Evolutionary conservation across 257 asterid genomes (phyloP), one percentile per base, ranked within the genome.

Genomic region (Ilex asprella): DNA sequence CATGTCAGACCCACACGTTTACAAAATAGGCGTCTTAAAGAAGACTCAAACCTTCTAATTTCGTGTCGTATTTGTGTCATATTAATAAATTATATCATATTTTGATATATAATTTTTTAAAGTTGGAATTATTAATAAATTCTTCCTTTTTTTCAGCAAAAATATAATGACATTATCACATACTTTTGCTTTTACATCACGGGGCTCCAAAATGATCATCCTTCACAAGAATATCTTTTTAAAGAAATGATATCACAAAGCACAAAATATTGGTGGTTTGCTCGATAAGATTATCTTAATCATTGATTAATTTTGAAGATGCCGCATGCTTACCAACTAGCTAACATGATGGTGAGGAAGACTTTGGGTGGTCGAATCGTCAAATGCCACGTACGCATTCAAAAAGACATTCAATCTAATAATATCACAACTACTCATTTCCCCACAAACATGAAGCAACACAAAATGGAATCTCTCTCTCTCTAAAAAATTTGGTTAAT

Each of bases 181-280:
- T 54, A 50, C 69, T 30, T 60, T 63, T 56, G 53, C 60, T 74
- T 77, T 65, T 79, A 47, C 50, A 58, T 73, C 86, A 76, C 87
- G 72, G 69, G 82, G 76, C 85, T 78, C 82, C 78, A 78, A 72
- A 75, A 64, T 73, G 54, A 71, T 73, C 60, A 63, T 74, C 71
- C 72, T 51, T 64, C 55, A 58, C 68, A 68, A 64, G 67, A 72
- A 65, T n/a, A 59, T 54, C 21, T 59, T 27, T 12, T 50, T 15
- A 30, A 61, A 73, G 59, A 64, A 65, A 56, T 31, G 59, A 39
- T 46, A 56, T 41, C 76, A 63, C 84, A 79, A 77, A 79, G 87
- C 85, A 82, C 91, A 69, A 83, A 75, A 81, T 64, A 75, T 75
- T 52, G 41, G 41, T 59, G 35, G 75, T 68, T 71, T 43, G 67